These are phyloP conservation scores for Diphasiastrum complanatum DNA, from an alignment of 83 land plant species.

Conservation along the genomic window DNA sequence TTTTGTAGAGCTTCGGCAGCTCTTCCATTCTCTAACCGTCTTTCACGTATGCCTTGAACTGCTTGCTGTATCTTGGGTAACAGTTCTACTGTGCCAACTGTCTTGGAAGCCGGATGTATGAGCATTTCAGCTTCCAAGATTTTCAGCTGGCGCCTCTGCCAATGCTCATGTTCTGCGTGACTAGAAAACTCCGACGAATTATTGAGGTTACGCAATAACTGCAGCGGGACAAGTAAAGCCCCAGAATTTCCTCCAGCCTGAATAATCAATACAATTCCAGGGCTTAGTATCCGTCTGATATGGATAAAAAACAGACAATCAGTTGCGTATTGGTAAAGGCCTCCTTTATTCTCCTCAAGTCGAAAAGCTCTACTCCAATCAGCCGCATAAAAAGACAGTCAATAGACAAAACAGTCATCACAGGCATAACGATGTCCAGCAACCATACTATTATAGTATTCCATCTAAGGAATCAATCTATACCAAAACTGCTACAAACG, in stretches of 20 bases:
- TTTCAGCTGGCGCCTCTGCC: conserved; percentile 15
- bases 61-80: not conserved
- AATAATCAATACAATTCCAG: no score
- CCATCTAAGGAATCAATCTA: no score
- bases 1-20: not conserved
- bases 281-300: no score
- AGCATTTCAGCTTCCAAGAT: not conserved
- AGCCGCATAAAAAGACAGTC: not conserved
- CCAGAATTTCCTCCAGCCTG: not conserved
- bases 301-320: no score
- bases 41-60: not conserved
- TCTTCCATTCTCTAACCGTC: not conserved
- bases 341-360: not conserved
- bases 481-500: no score
- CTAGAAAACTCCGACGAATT: conserved; percentile 5
- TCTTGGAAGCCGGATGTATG: not conserved
- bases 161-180: not conserved
- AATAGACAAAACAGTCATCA: not conserved
- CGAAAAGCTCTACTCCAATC: not conserved
- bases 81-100: not conserved
- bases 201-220: not conserved
- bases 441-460: no score
- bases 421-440: no score
- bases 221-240: not conserved
- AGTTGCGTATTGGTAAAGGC: no score